phyloP scores from a whole-genome alignment of 129 eudicot species.

The Smallanthus sonchifolius region DNA sequence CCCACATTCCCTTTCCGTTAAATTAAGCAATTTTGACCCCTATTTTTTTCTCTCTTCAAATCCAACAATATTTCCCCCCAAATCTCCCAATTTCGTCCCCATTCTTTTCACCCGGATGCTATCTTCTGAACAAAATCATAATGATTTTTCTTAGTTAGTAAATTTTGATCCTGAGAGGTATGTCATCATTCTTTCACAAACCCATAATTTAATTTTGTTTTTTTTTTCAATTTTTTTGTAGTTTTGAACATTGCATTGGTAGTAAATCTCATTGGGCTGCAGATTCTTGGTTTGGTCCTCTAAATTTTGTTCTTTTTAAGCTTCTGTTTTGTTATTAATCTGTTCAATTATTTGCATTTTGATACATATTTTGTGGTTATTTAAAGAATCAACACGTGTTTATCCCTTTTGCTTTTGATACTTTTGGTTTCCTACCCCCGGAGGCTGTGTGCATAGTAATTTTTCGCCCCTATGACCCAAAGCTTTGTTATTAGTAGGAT shows the following conservation, averaged over 20 bases:
- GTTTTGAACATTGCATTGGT: background rate
- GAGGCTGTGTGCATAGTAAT: no score
- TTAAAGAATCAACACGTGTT: background rate
- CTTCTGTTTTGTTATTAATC: background rate
- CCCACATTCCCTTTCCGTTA: constrained; percentile 26
- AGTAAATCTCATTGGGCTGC: background rate
- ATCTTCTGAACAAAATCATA: background rate
- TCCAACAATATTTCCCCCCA: constrained; percentile 18
- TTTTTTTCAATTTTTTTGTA: background rate
- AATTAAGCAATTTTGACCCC: constrained; percentile 8
- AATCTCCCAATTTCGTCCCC: background rate
- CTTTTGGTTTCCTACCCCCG: no score
- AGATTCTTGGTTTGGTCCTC: background rate
- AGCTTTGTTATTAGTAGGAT: no score
- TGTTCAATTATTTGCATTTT: background rate
- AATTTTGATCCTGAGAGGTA: constrained; percentile 20
- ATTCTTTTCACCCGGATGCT: constrained; percentile 16
- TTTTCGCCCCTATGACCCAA: no score
- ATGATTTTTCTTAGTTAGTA: constrained; percentile 12
- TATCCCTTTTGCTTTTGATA: no score
- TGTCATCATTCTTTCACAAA: background rate
- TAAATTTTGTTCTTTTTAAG: background rate
- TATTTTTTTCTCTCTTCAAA: constrained; percentile 11
- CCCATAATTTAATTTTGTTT: constrained; percentile 7
- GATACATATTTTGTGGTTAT: background rate